phyloP scores from a whole-genome alignment of 2,329 filamentous ascomycete genomes.

The Claviceps quebecensis region DNA sequence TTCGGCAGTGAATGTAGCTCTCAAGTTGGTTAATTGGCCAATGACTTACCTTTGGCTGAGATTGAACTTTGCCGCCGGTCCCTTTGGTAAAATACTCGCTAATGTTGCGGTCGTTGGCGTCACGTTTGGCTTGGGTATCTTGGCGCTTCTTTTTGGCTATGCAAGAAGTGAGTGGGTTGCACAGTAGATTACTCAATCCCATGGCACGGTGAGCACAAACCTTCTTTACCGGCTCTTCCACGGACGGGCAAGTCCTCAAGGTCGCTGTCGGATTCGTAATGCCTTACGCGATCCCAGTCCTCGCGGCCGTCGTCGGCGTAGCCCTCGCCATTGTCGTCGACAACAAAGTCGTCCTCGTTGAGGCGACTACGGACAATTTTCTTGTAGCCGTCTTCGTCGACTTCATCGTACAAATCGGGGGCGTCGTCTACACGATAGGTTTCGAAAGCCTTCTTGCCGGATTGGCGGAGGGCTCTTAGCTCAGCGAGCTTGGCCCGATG shows the following conservation, averaged over 20 bases:
- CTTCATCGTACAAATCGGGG: conserved; percentile 80
- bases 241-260: conserved; percentile 21
- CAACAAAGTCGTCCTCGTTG: conserved; percentile 92
- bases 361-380: conserved; percentile 81
- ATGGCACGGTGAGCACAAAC: conserved; percentile 21
- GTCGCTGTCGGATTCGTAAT: conserved; percentile 64
- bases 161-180: neutral
- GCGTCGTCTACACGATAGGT: conserved; percentile 78
- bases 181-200: neutral
- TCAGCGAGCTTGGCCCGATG: conserved; percentile 51
- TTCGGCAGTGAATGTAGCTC: neutral
- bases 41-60: conserved; percentile 62
- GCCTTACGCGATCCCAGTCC: conserved; percentile 69
- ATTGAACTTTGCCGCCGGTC: conserved; percentile 42
- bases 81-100: conserved; percentile 88
- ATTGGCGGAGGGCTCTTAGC: conserved; percentile 67
- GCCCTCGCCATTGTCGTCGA: conserved; percentile 94
- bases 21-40: neutral
- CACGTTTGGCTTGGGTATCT: conserved; percentile 70
- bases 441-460: conserved; percentile 83
- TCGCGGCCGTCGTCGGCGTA: conserved; percentile 94
- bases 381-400: conserved; percentile 95
- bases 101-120: conserved; percentile 82
- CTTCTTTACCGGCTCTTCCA: conserved; percentile 35
- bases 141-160: conserved; percentile 76